A percentile compares a stretch with the other conserved stretches of the same genome.
Conservation (phyloP, 2,329 filamentous ascomycete species). For the Metarhizium sp. region DNA sequence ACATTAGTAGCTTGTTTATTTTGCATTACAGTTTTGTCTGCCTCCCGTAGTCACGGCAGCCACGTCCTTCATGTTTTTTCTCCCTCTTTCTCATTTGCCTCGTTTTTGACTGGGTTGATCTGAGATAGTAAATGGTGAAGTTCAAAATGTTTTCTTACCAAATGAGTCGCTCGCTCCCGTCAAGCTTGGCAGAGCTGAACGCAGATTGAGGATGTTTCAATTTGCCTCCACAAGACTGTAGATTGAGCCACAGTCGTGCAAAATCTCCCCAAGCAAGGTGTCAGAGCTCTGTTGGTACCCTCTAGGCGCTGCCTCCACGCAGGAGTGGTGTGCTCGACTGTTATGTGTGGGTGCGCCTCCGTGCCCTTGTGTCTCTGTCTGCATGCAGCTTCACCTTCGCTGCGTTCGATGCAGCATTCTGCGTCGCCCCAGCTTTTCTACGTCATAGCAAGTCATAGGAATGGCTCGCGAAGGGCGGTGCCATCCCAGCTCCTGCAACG, state of each 20-base stretch:
- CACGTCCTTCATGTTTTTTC: neutral
- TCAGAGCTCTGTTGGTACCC: too few relatives aligned
- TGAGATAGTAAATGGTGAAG: too few relatives aligned
- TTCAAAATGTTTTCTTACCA: too few relatives aligned
- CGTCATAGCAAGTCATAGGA: slow-evolving; percentile 11
- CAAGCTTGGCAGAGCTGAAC: neutral
- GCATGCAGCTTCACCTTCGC: neutral
- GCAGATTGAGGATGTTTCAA: too few relatives aligned
- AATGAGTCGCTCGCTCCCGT: neutral
- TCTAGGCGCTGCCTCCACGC: neutral
- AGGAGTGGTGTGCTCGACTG: neutral
- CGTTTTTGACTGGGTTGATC: too few relatives aligned
- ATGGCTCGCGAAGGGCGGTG: neutral
- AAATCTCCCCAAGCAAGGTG: neutral
- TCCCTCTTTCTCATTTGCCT: neutral
- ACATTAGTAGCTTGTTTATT: neutral
- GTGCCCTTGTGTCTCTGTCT: neutral
- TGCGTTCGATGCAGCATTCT: neutral
- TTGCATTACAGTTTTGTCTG: neutral
- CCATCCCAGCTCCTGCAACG: neutral
- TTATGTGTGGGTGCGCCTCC: neutral
- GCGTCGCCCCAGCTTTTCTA: slow-evolving; percentile 4
- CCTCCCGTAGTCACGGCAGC: neutral
- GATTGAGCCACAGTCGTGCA: neutral
- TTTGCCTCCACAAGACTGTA: neutral